phyloP scores from a whole-genome alignment of 352 stramenopile genomes.

The Pythium angustatum region DNA sequence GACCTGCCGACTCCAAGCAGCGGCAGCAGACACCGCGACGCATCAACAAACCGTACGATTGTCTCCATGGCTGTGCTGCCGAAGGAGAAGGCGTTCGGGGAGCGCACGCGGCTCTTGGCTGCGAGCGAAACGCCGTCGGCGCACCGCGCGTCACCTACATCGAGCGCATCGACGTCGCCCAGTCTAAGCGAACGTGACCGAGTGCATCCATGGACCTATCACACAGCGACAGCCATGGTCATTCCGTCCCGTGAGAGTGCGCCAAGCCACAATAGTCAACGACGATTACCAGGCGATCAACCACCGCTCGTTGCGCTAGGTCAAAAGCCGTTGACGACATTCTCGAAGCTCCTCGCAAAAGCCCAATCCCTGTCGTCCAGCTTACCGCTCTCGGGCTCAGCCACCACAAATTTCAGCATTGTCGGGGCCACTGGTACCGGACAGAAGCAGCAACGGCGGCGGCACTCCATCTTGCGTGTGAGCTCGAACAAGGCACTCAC shows the following conservation, averaged over 20 bases:
- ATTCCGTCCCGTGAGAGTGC: no score
- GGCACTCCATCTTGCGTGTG: conserved; percentile 68
- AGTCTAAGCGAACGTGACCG: conserved; percentile 17
- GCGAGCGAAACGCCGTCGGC: background rate
- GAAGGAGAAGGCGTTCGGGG: conserved; percentile 8
- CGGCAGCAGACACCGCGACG: background rate
- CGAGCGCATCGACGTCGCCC: conserved; percentile 12
- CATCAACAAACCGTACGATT: background rate
- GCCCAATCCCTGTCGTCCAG: conserved; percentile 21
- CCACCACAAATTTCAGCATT: background rate
- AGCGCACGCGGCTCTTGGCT: conserved; percentile 13
- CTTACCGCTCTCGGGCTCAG: background rate
- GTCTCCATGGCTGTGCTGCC: conserved; percentile 3
- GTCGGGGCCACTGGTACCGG: background rate
- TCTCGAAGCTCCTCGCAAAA: conserved; percentile 13
- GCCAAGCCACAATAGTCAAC: no score
- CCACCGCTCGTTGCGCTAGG: no score
- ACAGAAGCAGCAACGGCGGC: conserved; percentile 13
- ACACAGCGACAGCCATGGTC: background rate
- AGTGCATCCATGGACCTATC: conserved; percentile 15
- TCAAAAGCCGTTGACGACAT: background rate
- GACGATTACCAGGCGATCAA: no score
- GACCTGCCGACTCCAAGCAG: background rate
- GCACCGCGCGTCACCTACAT: conserved; percentile 12
- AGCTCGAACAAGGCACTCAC: conserved; percentile 35